Evolutionary conservation across 2,329 filamentous ascomycete species (phyloP).

Genomic region (Clarireedia monteithiana): DNA sequence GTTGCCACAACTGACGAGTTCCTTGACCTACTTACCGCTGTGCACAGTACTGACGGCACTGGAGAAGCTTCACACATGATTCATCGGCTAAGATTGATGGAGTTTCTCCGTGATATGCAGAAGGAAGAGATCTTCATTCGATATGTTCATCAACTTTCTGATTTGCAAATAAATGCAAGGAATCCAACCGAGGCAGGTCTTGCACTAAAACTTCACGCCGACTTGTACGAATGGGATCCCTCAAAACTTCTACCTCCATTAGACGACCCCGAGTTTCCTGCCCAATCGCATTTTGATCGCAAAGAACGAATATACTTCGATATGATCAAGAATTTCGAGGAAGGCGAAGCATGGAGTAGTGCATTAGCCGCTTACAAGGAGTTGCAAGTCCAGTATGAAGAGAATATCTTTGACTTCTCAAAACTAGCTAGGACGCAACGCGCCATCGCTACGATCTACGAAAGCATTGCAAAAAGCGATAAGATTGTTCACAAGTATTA

Average conservation of each 20-base stretch:
- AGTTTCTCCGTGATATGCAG: constrained; percentile 92
- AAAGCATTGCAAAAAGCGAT: constrained; percentile 76
- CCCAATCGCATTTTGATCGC: constrained; percentile 82
- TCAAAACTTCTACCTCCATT: constrained; percentile 57
- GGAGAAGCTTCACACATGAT: constrained; percentile 77
- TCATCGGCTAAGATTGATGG: constrained; percentile 85
- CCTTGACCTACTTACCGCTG: constrained; percentile 81
- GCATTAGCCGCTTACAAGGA: constrained; percentile 85
- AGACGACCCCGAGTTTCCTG: constrained; percentile 66
- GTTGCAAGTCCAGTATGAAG: constrained; percentile 84
- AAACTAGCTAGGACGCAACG: constrained; percentile 85
- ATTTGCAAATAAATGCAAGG: constrained; percentile 64
- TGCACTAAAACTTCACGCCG: constrained; percentile 81
- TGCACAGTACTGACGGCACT: constrained; percentile 67
- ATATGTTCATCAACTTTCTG: constrained; percentile 86
- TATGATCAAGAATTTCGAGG: constrained; percentile 92
- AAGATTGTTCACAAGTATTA: constrained; percentile 79
- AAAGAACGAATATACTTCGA: constrained; percentile 89
- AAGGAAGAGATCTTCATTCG: constrained; percentile 95
- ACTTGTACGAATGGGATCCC: constrained; percentile 87
- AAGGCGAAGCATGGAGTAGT: constrained; percentile 88
- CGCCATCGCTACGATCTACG: constrained; percentile 88
- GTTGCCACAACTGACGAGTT: constrained; percentile 84
- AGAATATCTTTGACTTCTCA: constrained; percentile 80
- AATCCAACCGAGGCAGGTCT: constrained; percentile 85